A percentile compares a stretch with the other conserved stretches of the same genome.
phyloP scores from a whole-genome alignment of 2,329 filamentous ascomycete genomes.

The Claviceps monticola region DNA sequence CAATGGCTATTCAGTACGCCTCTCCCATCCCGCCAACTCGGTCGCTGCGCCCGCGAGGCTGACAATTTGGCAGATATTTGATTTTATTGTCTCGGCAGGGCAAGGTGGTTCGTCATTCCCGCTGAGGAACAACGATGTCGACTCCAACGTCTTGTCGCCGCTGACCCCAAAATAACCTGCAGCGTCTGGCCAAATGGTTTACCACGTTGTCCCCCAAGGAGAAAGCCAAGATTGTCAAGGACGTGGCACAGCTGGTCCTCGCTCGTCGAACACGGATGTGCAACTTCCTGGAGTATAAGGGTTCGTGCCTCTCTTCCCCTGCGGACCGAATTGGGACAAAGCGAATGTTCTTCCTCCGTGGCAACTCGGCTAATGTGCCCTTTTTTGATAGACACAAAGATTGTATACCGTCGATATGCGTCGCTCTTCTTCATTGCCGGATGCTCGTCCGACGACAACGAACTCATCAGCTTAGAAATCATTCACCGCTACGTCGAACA shows the following conservation, averaged over 20 bases:
- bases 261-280: conserved; percentile 96
- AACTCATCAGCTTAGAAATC: conserved; percentile 94
- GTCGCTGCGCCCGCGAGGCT: conserved; percentile 6
- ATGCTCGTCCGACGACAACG: conserved; percentile 93
- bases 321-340: too few relatives aligned
- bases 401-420: conserved; percentile 96
- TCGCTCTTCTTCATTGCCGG: conserved; percentile 99
- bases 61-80: conserved; percentile 55
- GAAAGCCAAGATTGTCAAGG: conserved; percentile 99
- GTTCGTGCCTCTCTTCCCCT: conserved; percentile 28
- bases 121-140: background rate
- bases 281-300: conserved; percentile 99
- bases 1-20: conserved; percentile 32
- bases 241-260: conserved; percentile 94
- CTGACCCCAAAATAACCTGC: conserved; percentile 7
- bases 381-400: conserved; percentile 65
- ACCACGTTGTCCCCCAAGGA: conserved; percentile 94
- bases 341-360: too few relatives aligned
- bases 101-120: conserved; percentile 73
- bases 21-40: conserved; percentile 1
- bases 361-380: conserved; percentile 1
- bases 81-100: conserved; percentile 96
- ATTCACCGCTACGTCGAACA: conserved; percentile 99
- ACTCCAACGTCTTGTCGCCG: background rate
- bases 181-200: conserved; percentile 99